Percentiles rank a stretch among this genome's conserved stretches.
phyloP scores from a whole-genome alignment of 257 asterid species.

The Penstemon davidsonii region DNA sequence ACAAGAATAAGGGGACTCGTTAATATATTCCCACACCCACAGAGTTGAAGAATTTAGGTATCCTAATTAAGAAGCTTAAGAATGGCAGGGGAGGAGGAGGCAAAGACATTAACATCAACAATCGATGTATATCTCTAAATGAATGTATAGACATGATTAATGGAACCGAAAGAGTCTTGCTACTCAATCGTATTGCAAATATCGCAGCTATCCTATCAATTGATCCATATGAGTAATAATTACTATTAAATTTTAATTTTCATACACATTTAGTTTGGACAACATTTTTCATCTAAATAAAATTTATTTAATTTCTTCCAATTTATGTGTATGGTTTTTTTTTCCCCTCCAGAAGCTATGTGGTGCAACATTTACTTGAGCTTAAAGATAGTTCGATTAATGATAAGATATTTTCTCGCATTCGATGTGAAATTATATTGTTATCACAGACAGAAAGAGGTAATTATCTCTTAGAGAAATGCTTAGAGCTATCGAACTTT shows the following conservation, averaged over 20 bases:
- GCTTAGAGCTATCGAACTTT: constrained; percentile 24
- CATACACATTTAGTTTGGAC: too few relatives aligned
- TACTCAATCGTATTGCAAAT: constrained; percentile 34
- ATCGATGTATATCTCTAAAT: constrained; percentile 35
- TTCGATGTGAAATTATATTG: constrained; percentile 20
- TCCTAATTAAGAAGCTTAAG: too few relatives aligned
- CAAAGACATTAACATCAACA: too few relatives aligned
- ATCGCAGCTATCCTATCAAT: constrained; percentile 29
- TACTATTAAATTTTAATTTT: too few relatives aligned
- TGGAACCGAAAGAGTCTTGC: constrained; percentile 22
- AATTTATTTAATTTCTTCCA: background rate
- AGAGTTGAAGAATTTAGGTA: too few relatives aligned
- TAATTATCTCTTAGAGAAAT: constrained; percentile 42
- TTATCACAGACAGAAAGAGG: constrained; percentile 35
- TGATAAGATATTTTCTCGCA: background rate
- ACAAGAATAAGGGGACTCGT: too few relatives aligned
- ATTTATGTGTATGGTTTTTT: background rate
- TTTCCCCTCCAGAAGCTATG: constrained; percentile 37
- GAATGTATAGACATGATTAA: constrained; percentile 20
- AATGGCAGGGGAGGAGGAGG: too few relatives aligned
- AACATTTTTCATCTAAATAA: background rate
- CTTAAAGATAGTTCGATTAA: background rate
- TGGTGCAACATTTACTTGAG: constrained; percentile 39
- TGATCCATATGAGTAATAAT: constrained; percentile 35
- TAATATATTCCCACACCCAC: too few relatives aligned